Percentiles rank a stretch among this genome's conserved stretches.
phyloP scores from a whole-genome alignment of 768 basidiomycete genomes.

The Gymnopilus dilepis region DNA sequence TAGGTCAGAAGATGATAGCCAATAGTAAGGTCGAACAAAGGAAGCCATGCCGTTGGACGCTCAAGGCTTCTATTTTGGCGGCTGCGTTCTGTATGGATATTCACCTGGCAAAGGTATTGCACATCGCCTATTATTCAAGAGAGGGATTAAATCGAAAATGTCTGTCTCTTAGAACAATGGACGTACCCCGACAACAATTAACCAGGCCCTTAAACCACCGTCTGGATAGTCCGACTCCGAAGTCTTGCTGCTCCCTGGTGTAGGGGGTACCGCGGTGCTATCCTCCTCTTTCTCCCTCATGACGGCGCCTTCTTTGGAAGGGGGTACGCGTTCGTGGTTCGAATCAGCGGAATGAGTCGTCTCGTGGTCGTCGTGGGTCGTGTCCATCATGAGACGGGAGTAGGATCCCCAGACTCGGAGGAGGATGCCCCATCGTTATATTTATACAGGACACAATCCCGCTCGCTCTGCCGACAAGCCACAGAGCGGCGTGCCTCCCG shows the following conservation, averaged over 20 bases:
- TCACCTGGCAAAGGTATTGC: conserved; percentile 51
- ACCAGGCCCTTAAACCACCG: conserved; percentile 50
- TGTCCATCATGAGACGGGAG: not conserved
- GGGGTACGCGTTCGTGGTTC: not conserved
- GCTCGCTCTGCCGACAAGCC: not conserved
- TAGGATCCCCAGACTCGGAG: not conserved
- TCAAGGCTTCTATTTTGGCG: not conserved
- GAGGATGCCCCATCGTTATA: not conserved
- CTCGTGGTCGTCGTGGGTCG: not conserved
- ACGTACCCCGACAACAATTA: conserved; percentile 49
- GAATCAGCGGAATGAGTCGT: not conserved
- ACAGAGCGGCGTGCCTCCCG: not conserved
- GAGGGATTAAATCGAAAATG: not conserved
- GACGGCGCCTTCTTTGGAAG: not conserved
- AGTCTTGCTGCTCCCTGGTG: not conserved
- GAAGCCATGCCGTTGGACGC: not conserved
- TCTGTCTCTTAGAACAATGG: not conserved
- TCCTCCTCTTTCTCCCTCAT: not conserved
- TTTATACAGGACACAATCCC: not conserved
- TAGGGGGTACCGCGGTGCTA: not conserved
- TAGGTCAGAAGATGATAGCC: conserved; percentile 13
- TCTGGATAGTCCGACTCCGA: conserved; percentile 40
- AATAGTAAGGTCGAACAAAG: not conserved
- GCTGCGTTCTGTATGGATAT: conserved; percentile 21
- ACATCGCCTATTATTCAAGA: conserved; percentile 42